Evolutionary conservation across 2,329 filamentous ascomycete species (phyloP).

Genomic region (Pseudogymnoascus sp.): DNA sequence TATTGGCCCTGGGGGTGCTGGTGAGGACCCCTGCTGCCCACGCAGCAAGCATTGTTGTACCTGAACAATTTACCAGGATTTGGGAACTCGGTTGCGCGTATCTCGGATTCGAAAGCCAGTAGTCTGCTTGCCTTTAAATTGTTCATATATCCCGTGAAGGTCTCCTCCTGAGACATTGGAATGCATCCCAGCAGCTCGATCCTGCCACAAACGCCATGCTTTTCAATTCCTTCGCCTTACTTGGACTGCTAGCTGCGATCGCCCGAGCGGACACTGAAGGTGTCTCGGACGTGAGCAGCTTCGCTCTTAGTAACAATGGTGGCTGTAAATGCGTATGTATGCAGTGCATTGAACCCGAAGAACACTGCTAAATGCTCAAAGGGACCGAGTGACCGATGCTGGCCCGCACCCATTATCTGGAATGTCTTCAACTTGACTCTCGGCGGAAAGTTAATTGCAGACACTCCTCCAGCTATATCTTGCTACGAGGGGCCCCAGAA

Average conservation of each 20-base stretch:
- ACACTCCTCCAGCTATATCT: conserved; percentile 27
- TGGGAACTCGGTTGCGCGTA: neutral
- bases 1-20: neutral
- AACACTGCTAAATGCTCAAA: neutral
- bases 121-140: neutral
- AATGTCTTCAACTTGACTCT: conserved; percentile 28
- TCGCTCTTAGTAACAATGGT: neutral
- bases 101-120: neutral
- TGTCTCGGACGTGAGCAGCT: neutral
- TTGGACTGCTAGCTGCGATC: neutral
- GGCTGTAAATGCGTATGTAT: conserved; percentile 4
- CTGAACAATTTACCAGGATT: neutral
- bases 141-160: neutral
- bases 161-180: neutral
- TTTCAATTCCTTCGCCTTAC: conserved; percentile 1
- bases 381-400: conserved; percentile 23
- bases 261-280: neutral
- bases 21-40: neutral
- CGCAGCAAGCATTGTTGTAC: neutral
- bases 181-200: neutral
- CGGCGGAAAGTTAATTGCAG: conserved; percentile 28
- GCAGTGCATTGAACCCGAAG: neutral
- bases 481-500: conserved; percentile 30
- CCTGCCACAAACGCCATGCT: neutral
- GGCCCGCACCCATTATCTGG: conserved; percentile 28